phyloP scores from a whole-genome alignment of 495 filamentous ascomycete genomes.

The Talaromyces adpressus region DNA sequence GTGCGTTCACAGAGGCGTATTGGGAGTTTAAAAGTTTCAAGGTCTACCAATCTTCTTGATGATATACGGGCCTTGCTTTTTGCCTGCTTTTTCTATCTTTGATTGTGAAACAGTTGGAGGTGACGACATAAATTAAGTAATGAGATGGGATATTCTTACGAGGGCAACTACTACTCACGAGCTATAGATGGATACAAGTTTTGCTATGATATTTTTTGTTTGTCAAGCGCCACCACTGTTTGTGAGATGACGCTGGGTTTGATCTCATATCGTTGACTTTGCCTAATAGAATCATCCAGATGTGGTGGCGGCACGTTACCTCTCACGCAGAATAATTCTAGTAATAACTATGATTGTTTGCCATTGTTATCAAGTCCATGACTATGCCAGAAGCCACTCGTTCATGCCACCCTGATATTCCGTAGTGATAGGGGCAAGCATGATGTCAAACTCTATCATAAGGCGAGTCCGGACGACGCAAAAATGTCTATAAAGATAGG shows the following conservation, averaged over 20 bases:
- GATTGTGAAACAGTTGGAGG: background rate
- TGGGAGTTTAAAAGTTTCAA: conserved; percentile 45
- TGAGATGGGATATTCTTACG: background rate
- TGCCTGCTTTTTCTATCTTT: background rate
- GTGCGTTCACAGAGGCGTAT: conserved; percentile 35
- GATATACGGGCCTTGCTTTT: background rate
- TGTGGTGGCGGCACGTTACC: background rate
- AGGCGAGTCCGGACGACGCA: background rate
- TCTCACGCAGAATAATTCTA: background rate
- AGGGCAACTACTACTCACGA: background rate
- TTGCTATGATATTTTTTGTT: background rate
- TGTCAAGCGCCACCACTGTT: background rate
- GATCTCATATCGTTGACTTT: background rate
- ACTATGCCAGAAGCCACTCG: background rate
- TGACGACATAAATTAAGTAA: background rate
- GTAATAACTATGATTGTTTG: background rate
- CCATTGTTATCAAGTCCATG: background rate
- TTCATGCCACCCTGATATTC: background rate
- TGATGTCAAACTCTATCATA: conserved; percentile 10
- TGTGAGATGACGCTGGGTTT: background rate
- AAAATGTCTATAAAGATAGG: background rate
- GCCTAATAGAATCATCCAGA: background rate
- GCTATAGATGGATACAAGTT: background rate
- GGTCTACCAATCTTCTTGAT: conserved; percentile 27
- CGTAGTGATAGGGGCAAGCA: background rate